Evolutionary conservation across 768 basidiomycete species (phyloP).

Genomic region (Tylopilus subfusipes): DNA sequence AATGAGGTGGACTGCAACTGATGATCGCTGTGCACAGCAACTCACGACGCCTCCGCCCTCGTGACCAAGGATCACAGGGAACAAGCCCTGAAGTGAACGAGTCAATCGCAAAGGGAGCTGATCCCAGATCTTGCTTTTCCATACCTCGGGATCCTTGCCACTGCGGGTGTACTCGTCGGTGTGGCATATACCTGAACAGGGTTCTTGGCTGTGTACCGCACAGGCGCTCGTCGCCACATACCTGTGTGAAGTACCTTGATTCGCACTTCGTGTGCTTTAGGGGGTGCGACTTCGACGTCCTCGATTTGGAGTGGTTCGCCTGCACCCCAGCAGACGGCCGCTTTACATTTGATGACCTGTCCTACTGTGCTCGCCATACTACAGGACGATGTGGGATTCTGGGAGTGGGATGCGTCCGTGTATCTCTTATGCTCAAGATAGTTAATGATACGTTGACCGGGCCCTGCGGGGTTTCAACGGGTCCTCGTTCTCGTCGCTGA

Average conservation of each 20-base stretch:
- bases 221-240: constrained; percentile 26
- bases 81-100: constrained; percentile 56
- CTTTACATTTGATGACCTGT: constrained; percentile 81
- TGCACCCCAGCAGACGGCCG: constrained; percentile 94
- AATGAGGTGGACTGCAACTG: neutral
- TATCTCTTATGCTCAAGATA: constrained; percentile 1
- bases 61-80: constrained; percentile 92
- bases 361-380: constrained; percentile 74
- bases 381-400: constrained; percentile 21
- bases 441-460: neutral
- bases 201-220: constrained; percentile 3
- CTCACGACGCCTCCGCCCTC: constrained; percentile 89
- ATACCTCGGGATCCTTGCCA: constrained; percentile 91
- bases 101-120: neutral
- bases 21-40: constrained; percentile 6
- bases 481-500: too few species aligned
- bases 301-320: constrained; percentile 84
- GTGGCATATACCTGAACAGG: constrained; percentile 80
- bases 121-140: constrained; percentile 8
- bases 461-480: too few species aligned
- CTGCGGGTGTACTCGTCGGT: constrained; percentile 98
- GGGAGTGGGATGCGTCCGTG: constrained; percentile 12
- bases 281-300: constrained; percentile 91
- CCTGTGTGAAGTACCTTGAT: constrained; percentile 93
- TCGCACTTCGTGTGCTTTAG: constrained; percentile 85